Evolutionary conservation across 495 filamentous ascomycete species (phyloP).

Genomic region (Penicillium steckii): DNA sequence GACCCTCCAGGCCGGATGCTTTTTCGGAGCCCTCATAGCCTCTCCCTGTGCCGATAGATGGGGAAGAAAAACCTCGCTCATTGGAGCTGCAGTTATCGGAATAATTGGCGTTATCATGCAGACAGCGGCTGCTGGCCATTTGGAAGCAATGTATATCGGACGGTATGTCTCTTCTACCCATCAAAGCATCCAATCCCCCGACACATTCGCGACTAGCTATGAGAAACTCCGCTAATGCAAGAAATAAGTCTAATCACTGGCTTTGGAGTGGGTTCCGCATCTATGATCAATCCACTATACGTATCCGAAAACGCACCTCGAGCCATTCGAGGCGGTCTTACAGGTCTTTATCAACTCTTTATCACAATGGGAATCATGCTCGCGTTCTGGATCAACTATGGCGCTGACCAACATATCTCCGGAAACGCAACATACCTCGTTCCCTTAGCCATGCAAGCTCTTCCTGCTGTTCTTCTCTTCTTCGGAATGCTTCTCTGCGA

Average conservation of each 20-base stretch:
- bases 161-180: constrained; percentile 33
- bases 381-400: constrained; percentile 67
- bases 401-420: constrained; percentile 49
- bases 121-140: constrained; percentile 54
- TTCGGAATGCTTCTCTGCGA: constrained; percentile 58
- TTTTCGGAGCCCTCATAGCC: constrained; percentile 61
- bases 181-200: too few relatives aligned
- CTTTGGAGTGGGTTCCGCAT: constrained; percentile 62
- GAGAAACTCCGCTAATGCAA: too few relatives aligned
- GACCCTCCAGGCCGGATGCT: constrained; percentile 67
- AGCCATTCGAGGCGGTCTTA: constrained; percentile 68
- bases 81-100: constrained; percentile 43
- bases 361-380: constrained; percentile 63
- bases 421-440: constrained; percentile 60
- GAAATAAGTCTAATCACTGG: constrained; percentile 65
- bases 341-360: constrained; percentile 71
- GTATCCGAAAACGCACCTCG: constrained; percentile 67
- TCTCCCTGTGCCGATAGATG: constrained; percentile 55
- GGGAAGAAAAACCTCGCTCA: constrained; percentile 54
- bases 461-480: constrained; percentile 63
- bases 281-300: constrained; percentile 62
- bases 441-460: constrained; percentile 64
- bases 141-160: constrained; percentile 60
- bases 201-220: too few relatives aligned
- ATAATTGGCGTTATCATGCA: constrained; percentile 61